Percentiles rank a stretch among this genome's conserved stretches.
phyloP scores from a whole-genome alignment of 805 yeast species.

The Lipomyces mesembrius region DNA sequence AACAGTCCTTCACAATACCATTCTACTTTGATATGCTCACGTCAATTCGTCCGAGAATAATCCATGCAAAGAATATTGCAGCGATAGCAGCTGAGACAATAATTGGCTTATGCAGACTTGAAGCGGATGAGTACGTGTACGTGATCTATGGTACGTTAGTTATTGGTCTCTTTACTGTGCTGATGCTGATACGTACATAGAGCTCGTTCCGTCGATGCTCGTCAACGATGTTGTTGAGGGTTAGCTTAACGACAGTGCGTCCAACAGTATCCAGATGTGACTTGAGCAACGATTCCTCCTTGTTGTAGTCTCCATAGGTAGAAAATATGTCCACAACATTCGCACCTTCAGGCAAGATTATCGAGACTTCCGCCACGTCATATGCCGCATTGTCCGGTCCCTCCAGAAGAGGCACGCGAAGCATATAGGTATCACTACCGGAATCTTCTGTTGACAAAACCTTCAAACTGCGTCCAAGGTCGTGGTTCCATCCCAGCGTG shows the following conservation, averaged over 20 bases:
- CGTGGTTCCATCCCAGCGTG: conserved; percentile 90
- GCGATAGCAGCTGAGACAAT: conserved; percentile 53
- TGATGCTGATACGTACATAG: conserved; percentile 50
- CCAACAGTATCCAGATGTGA: conserved; percentile 70
- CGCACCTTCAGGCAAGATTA: conserved; percentile 90
- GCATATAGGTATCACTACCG: conserved; percentile 57
- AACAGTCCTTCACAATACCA: not conserved
- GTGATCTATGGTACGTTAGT: conserved; percentile 9
- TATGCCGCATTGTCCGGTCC: conserved; percentile 75
- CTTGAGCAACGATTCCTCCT: conserved; percentile 54
- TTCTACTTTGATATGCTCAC: conserved; percentile 21
- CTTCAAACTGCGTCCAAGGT: conserved; percentile 52
- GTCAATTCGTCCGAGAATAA: conserved; percentile 27
- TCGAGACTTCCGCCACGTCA: conserved; percentile 59
- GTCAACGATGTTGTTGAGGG: conserved; percentile 67
- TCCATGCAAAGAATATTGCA: conserved; percentile 61
- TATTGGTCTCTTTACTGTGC: no score
- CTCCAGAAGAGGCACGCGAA: conserved; percentile 71
- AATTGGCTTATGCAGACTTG: conserved; percentile 67
- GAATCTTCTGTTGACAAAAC: conserved; percentile 46
- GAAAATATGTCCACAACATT: conserved; percentile 5
- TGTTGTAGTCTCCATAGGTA: conserved; percentile 2
- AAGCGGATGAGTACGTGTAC: conserved; percentile 62
- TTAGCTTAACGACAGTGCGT: conserved; percentile 71
- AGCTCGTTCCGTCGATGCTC: conserved; percentile 63